phyloP scores from a whole-genome alignment of 2,329 filamentous ascomycete genomes.

The Gliomastix tumulicola region DNA sequence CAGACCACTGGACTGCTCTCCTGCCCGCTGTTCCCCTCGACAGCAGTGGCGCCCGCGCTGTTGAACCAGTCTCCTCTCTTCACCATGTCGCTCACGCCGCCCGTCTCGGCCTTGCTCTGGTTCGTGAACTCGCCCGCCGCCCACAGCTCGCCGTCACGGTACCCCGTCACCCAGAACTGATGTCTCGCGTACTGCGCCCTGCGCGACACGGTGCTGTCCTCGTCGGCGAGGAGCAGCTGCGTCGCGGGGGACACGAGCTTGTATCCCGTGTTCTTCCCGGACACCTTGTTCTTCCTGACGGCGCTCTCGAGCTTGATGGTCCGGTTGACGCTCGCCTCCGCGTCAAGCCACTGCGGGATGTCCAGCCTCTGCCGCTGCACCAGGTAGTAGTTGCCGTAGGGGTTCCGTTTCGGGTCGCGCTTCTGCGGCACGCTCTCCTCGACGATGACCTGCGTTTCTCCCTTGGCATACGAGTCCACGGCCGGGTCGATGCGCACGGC shows the following conservation, averaged over 20 bases:
- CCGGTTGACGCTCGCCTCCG: constrained; percentile 45
- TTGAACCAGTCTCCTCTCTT: constrained; percentile 38
- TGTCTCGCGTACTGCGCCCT: constrained; percentile 38
- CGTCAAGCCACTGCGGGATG: constrained; percentile 39
- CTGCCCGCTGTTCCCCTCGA: constrained; percentile 4
- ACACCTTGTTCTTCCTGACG: constrained; percentile 34
- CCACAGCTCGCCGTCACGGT: constrained; percentile 42
- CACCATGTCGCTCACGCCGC: constrained; percentile 39
- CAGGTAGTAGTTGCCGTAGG: constrained; percentile 54
- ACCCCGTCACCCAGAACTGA: constrained; percentile 40
- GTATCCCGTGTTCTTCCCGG: constrained; percentile 41
- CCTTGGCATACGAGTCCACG: constrained; percentile 40
- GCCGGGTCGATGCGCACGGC: constrained; percentile 57
- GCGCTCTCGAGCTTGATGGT: constrained; percentile 41
- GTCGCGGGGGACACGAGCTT: constrained; percentile 37
- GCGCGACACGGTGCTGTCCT: constrained; percentile 30
- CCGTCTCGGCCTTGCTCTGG: constrained; percentile 33
- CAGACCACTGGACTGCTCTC: constrained; percentile 31
- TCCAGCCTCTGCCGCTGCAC: constrained; percentile 40
- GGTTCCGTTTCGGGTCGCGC: constrained; percentile 46
- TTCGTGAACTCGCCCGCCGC: constrained; percentile 45
- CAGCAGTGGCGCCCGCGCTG: constrained; percentile 1
- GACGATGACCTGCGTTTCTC: constrained; percentile 39
- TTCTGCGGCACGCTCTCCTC: constrained; percentile 27
- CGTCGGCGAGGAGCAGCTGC: constrained; percentile 38